Base-by-base conservation (phyloP, 2,329 filamentous ascomycete species). In the Sclerotinia subarctica region DNA sequence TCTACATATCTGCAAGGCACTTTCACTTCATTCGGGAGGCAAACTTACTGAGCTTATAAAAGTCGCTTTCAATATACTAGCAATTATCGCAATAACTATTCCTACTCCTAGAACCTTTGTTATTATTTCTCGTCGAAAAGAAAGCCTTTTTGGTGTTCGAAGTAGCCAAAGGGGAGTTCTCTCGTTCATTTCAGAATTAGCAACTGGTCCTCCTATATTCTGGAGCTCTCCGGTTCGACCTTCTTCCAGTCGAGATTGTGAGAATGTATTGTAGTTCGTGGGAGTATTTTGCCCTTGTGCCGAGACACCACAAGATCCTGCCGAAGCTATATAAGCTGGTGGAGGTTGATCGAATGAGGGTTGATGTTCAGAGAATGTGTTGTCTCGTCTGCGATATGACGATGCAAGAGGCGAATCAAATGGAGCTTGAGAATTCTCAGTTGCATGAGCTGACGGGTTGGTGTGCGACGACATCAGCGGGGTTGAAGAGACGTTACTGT, bases 191-290 rank as follows among this genome's bases (percentile, higher is more conserved):
- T 69, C 68, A 24, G 69, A 66, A 21, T 68, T 62, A 56, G 71
- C 66, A 2, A 51, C 53, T 42, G 73, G 72, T 19, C 67, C 57
- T n/a, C 75, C 75, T 75, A 76, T 77, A 69, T 74, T 76, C 70
- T 75, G 65, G 2, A 73, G 73, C 38, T 72, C 67, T n/a, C 65
- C 70, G 64, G 70, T 53, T 17, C 67, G 62, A 10, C 70, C 72
- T 62, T 69, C 53, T 60, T 76, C 74, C 29, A 75, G 67, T 35
- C 71, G 71, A 59, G 74, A 52, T 35, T 73, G 70, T 53, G 70
- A 54, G 35, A 76, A 74, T 7, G 73, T 75, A 47, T 70, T 75
- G 58, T 76, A 76, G 11, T 64, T 68, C 56, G 54, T 56, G 13
- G 65, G 65, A 38, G 60, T 46, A 17, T 68, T 64, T 15, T 52